Percentiles rank a stretch among this genome's conserved stretches.
phyloP scores from a whole-genome alignment of 2,329 filamentous ascomycete species.

The Balansia obtecta region DNA sequence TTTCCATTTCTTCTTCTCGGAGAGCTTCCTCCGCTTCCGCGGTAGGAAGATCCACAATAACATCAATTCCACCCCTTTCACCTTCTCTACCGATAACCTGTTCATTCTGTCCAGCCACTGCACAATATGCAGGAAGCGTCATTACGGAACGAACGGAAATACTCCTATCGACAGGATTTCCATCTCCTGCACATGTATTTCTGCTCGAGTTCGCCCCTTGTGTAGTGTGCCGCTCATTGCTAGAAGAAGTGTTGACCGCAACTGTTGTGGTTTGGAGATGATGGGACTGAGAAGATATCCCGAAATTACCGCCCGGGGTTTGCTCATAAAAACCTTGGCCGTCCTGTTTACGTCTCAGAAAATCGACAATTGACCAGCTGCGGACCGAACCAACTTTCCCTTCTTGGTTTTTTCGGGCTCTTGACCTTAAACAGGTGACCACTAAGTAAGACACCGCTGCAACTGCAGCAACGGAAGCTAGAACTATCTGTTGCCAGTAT shows the following conservation, averaged over 20 bases:
- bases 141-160: slow-evolving; percentile 87
- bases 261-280: slow-evolving; percentile 13
- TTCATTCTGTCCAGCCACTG: slow-evolving; percentile 60
- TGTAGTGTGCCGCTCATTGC: slow-evolving; percentile 1
- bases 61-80: slow-evolving; percentile 82
- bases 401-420: neutral
- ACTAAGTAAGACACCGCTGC: neutral
- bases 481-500: slow-evolving; percentile 1
- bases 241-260: slow-evolving; percentile 5
- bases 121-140: slow-evolving; percentile 78
- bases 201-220: slow-evolving; percentile 7
- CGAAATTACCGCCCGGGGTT: slow-evolving; percentile 18
- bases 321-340: slow-evolving; percentile 17
- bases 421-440: neutral
- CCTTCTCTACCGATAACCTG: slow-evolving; percentile 78
- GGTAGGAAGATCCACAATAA: slow-evolving; percentile 75
- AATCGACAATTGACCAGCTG: neutral
- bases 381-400: neutral
- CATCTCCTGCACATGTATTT: slow-evolving; percentile 17
- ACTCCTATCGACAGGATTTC: slow-evolving; percentile 55
- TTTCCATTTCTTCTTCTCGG: slow-evolving; percentile 85
- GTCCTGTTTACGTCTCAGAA: slow-evolving; percentile 9
- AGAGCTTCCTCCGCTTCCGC: slow-evolving; percentile 65
- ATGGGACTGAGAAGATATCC: slow-evolving; percentile 11
- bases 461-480: neutral